phyloP scores from a whole-genome alignment of 2,329 filamentous ascomycete species.

The Cladorrhinum sp. region DNA sequence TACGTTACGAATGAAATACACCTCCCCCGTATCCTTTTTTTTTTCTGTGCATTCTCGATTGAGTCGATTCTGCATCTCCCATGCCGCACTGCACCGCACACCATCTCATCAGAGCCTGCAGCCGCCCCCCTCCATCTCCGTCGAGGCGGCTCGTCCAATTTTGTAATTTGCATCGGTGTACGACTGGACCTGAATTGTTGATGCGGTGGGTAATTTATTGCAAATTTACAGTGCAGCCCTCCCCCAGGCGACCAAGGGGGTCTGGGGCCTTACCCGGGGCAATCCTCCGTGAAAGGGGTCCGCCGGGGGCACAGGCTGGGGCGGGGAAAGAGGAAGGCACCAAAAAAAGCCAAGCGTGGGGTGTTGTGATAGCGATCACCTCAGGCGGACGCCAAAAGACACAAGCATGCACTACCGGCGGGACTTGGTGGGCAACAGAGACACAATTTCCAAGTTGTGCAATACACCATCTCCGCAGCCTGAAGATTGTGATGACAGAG shows the following conservation, averaged over 20 bases:
- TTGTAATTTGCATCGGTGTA: slow-evolving; percentile 23
- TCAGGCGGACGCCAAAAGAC: slow-evolving; percentile 11
- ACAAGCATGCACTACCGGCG: background rate
- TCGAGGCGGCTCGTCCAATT: background rate
- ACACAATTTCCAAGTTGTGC: background rate
- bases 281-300: slow-evolving; percentile 11
- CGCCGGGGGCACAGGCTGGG: slow-evolving; percentile 6
- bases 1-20: slow-evolving; percentile 6
- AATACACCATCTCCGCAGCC: background rate
- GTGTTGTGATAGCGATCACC: slow-evolving; percentile 13
- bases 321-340: slow-evolving; percentile 15
- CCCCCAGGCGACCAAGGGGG: slow-evolving; percentile 12
- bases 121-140: slow-evolving; percentile 16
- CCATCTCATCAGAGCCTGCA: slow-evolving; percentile 17
- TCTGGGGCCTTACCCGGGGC: slow-evolving; percentile 7
- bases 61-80: background rate
- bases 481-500: background rate
- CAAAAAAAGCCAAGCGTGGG: slow-evolving; percentile 15
- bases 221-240: slow-evolving; percentile 14
- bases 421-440: background rate
- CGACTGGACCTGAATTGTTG: slow-evolving; percentile 9
- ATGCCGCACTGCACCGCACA: background rate
- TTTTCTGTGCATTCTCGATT: background rate
- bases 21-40: background rate
- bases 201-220: slow-evolving; percentile 15